phyloP scores from a whole-genome alignment of 495 filamentous ascomycete species.

The Elaphomyces granulatus region DNA sequence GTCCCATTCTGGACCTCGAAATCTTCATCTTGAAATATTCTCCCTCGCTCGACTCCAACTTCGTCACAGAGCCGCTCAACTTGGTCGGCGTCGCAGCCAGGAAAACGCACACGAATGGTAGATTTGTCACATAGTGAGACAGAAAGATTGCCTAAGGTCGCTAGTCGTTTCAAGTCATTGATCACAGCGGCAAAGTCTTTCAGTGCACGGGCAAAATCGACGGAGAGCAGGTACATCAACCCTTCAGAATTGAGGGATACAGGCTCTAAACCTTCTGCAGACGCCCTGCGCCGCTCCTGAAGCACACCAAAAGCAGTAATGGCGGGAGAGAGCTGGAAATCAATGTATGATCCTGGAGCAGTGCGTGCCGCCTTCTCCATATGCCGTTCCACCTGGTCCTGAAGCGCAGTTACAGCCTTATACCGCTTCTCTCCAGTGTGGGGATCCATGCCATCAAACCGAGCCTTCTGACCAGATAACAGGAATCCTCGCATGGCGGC shows the following conservation, averaged over 20 bases:
- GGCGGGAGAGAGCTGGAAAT: constrained; percentile 77
- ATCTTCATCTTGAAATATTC: constrained; percentile 63
- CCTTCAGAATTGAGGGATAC: constrained; percentile 58
- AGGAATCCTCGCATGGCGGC: constrained; percentile 80
- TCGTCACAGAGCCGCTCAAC: constrained; percentile 79
- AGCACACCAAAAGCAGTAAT: constrained; percentile 66
- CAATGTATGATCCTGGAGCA: constrained; percentile 62
- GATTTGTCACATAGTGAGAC: constrained; percentile 49
- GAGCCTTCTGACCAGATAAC: constrained; percentile 71
- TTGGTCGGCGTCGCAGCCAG: constrained; percentile 72
- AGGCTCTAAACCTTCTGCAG: constrained; percentile 16
- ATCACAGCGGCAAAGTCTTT: constrained; percentile 69
- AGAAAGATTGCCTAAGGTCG: constrained; percentile 67
- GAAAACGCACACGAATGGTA: constrained; percentile 69
- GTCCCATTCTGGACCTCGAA: constrained; percentile 49
- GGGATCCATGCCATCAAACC: constrained; percentile 59
- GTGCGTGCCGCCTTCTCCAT: constrained; percentile 38
- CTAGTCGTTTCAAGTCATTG: constrained; percentile 65
- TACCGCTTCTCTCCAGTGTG: constrained; percentile 62
- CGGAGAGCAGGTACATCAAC: constrained; percentile 68
- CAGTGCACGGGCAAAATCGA: constrained; percentile 77
- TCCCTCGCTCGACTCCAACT: constrained; percentile 62
- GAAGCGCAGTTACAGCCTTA: constrained; percentile 49
- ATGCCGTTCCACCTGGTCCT: constrained; percentile 52
- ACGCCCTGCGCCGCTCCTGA: constrained; percentile 17